A percentile compares a stretch with the other conserved stretches of the same genome.
phyloP scores from a whole-genome alignment of 306 rosid genomes.

The Casuarina cunninghamiana region DNA sequence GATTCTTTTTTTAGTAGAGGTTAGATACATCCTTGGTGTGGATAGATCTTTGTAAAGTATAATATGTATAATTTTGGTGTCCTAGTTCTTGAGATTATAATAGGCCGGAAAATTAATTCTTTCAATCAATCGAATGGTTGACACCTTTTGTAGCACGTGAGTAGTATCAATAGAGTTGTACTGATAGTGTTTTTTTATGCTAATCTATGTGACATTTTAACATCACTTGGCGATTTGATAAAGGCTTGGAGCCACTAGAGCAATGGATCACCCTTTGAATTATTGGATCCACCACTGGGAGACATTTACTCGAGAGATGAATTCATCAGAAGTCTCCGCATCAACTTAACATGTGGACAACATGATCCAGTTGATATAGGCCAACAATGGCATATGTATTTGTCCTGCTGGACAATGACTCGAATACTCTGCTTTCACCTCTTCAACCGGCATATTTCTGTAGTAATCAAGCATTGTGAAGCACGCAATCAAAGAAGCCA shows the following conservation, averaged over 20 bases:
- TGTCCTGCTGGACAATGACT: neutral
- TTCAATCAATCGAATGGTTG: too few relatives aligned
- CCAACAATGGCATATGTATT: neutral
- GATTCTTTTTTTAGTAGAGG: slow-evolving; percentile 33
- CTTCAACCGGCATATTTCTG: too few relatives aligned
- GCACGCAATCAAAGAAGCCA: too few relatives aligned
- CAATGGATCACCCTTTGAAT: neutral
- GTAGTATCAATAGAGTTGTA: too few relatives aligned
- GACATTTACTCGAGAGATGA: slow-evolving; percentile 44
- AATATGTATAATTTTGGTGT: slow-evolving; percentile 45
- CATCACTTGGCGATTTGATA: too few relatives aligned
- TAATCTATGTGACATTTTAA: too few relatives aligned
- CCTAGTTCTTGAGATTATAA: too few relatives aligned
- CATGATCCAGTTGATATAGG: slow-evolving; percentile 41
- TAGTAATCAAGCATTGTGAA: too few relatives aligned
- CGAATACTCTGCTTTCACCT: too few relatives aligned
- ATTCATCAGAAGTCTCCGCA: slow-evolving; percentile 53
- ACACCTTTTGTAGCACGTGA: too few relatives aligned
- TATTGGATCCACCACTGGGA: slow-evolving; percentile 19
- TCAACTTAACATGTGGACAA: slow-evolving; percentile 50
- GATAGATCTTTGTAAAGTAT: slow-evolving; percentile 38
- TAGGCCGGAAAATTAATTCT: too few relatives aligned
- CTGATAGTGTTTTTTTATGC: too few relatives aligned
- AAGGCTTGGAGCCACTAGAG: neutral
- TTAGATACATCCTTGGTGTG: slow-evolving; percentile 51